These are phyloP conservation scores for Solanum appendiculatum DNA, from an alignment of 257 asterid genomes.

Conservation along the genomic window DNA sequence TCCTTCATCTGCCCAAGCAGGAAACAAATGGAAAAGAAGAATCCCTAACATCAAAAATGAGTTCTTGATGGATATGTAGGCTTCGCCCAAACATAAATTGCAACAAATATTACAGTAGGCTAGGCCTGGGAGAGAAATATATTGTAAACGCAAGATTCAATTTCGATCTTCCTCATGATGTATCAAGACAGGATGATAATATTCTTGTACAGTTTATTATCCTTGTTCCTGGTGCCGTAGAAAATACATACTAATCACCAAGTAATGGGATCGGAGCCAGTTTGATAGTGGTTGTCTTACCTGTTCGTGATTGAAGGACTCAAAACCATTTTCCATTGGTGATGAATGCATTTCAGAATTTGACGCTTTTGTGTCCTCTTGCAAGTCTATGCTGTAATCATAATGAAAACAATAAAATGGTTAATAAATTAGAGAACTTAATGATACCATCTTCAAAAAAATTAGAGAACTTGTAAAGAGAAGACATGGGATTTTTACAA, in stretches of 20 bases:
- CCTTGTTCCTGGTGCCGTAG: neutral
- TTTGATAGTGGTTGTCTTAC: constrained; percentile 14
- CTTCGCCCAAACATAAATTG: neutral
- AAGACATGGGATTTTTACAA: neutral
- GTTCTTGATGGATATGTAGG: neutral
- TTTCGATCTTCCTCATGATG: neutral
- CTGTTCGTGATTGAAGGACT: constrained; percentile 42
- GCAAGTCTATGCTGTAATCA: constrained; percentile 46
- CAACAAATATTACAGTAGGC: neutral
- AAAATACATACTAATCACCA: neutral
- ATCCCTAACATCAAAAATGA: neutral
- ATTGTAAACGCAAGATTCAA: neutral
- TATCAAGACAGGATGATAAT: neutral
- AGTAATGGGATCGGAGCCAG: neutral
- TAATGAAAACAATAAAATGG: neutral
- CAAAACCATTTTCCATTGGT: constrained; percentile 23
- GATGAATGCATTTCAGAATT: constrained; percentile 20
- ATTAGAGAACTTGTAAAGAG: neutral
- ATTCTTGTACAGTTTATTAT: neutral
- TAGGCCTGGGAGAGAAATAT: neutral
- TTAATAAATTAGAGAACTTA: neutral
- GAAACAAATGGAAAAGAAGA: neutral
- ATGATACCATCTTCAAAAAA: neutral
- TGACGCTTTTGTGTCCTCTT: constrained; percentile 28
- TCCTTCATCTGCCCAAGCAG: neutral